Evolutionary conservation across 352 stramenopile genomes (phyloP).

Genomic region (Plasmopara viticola): DNA sequence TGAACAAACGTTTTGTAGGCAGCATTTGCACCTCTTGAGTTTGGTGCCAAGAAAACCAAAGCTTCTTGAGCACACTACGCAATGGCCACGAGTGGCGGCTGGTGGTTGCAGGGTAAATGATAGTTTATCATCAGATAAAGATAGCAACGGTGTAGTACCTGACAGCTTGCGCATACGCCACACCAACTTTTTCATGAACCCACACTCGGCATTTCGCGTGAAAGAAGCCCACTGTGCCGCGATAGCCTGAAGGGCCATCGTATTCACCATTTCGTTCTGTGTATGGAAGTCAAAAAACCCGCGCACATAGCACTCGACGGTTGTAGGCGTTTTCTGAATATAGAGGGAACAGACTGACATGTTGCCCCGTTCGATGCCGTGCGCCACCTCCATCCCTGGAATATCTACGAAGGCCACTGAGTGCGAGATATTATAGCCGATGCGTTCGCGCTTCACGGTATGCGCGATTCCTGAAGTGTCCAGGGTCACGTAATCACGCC

Average conservation of each 20-base stretch:
- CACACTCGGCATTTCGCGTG: constrained; percentile 26
- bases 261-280: constrained; percentile 35
- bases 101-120: constrained; percentile 10
- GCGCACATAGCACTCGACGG: constrained; percentile 42
- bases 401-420: constrained; percentile 48
- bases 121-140: constrained; percentile 4
- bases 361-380: constrained; percentile 38
- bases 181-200: constrained; percentile 48
- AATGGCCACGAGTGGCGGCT: constrained; percentile 9
- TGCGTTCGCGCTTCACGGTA: constrained; percentile 26
- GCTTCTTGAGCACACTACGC: constrained; percentile 22
- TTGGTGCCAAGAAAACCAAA: constrained; percentile 31
- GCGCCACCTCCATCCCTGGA: constrained; percentile 24
- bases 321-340: constrained; percentile 33
- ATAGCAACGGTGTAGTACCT: constrained; percentile 12
- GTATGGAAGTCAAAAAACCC: constrained; percentile 47
- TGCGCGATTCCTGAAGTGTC: constrained; percentile 37
- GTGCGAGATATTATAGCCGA: constrained; percentile 50
- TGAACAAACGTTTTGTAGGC: constrained; percentile 23
- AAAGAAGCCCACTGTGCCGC: constrained; percentile 31
- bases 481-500: constrained; percentile 49
- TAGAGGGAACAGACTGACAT: constrained; percentile 50
- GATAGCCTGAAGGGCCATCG: constrained; percentile 31
- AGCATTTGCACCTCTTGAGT: constrained; percentile 30
- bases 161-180: constrained; percentile 34